Percentiles rank a stretch among this genome's conserved stretches.
These are phyloP conservation scores for Barnettozyma botsteinii DNA, from an alignment of 805 yeast species.

Conservation along the genomic window DNA sequence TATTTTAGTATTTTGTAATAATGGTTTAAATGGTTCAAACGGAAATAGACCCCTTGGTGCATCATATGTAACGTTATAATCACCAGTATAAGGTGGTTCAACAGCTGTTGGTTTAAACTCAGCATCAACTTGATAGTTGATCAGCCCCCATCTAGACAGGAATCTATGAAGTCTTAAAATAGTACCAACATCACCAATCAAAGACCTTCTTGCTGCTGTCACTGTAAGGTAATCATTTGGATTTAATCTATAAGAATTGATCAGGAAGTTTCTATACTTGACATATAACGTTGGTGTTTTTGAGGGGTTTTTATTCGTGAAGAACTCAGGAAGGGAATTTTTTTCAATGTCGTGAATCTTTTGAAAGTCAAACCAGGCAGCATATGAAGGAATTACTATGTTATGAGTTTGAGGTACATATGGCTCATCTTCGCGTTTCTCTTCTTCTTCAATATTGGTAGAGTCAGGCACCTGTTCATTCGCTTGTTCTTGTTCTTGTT, in stretches of 20 bases:
- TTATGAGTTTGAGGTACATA: slow-evolving; percentile 65
- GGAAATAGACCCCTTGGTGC: slow-evolving; percentile 93
- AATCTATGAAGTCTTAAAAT: slow-evolving; percentile 80
- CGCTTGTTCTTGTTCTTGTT: slow-evolving; percentile 7
- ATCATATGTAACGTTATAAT: slow-evolving; percentile 71
- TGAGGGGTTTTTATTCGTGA: slow-evolving; percentile 61
- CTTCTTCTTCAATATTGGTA: background rate
- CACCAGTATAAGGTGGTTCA: slow-evolving; percentile 72
- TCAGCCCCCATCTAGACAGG: slow-evolving; percentile 86
- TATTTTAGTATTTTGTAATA: slow-evolving; percentile 41
- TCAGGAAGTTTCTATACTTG: slow-evolving; percentile 82
- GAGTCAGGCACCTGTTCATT: slow-evolving; percentile 6
- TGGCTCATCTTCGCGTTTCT: slow-evolving; percentile 17
- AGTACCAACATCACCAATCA: slow-evolving; percentile 89
- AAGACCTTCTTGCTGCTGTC: slow-evolving; percentile 85
- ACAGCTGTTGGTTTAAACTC: slow-evolving; percentile 62
- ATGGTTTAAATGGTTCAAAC: slow-evolving; percentile 72
- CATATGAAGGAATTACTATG: slow-evolving; percentile 79
- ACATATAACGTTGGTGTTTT: slow-evolving; percentile 80
- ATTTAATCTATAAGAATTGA: slow-evolving; percentile 80
- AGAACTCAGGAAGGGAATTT: slow-evolving; percentile 84
- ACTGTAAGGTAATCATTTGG: slow-evolving; percentile 87
- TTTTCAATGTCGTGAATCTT: slow-evolving; percentile 72
- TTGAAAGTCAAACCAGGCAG: slow-evolving; percentile 77
- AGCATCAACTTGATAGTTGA: slow-evolving; percentile 87